A percentile compares a stretch with the other conserved stretches of the same genome.
Evolutionary conservation across 108 stramenopile genomes (phyloP).

Genomic region (Cylindrotheca closterium): DNA sequence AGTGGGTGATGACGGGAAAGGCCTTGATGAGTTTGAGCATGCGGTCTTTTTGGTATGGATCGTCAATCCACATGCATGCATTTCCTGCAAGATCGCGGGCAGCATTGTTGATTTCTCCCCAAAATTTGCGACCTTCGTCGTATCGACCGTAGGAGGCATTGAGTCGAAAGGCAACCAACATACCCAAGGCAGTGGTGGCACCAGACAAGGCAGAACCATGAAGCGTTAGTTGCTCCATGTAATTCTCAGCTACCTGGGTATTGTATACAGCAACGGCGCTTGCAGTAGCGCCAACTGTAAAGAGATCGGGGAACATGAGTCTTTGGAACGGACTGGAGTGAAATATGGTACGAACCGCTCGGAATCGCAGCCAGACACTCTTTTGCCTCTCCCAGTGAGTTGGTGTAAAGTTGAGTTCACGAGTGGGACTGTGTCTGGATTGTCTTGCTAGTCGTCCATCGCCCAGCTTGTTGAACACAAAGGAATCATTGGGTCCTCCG

Average conservation of each 20-base stretch:
- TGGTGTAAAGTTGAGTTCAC: constrained; percentile 46
- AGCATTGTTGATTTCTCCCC: constrained; percentile 30
- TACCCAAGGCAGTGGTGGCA: constrained; percentile 50
- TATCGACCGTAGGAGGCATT: constrained; percentile 50
- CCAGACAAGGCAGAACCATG: constrained; percentile 29
- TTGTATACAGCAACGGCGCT: constrained; percentile 48
- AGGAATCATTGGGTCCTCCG: background rate
- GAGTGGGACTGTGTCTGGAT: constrained; percentile 21
- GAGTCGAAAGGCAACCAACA: constrained; percentile 56
- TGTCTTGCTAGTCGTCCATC: background rate
- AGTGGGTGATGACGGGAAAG: constrained; percentile 44
- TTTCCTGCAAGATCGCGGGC: constrained; percentile 44
- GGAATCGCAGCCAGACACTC: constrained; percentile 33
- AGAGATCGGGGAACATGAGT: constrained; percentile 54
- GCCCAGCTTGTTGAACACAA: background rate
- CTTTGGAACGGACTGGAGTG: constrained; percentile 42
- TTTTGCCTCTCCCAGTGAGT: constrained; percentile 48
- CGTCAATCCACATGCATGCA: constrained; percentile 44
- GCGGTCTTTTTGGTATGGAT: constrained; percentile 17
- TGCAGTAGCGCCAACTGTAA: constrained; percentile 29
- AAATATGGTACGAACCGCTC: constrained; percentile 29
- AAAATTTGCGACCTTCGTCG: constrained; percentile 37
- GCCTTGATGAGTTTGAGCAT: constrained; percentile 45
- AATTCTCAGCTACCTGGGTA: background rate
- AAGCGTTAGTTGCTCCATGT: background rate